A percentile compares a stretch with the other conserved stretches of the same genome.
Evolutionary conservation across 106 monocot genomes (phyloP).

Genomic region (Triglochin maritima): DNA sequence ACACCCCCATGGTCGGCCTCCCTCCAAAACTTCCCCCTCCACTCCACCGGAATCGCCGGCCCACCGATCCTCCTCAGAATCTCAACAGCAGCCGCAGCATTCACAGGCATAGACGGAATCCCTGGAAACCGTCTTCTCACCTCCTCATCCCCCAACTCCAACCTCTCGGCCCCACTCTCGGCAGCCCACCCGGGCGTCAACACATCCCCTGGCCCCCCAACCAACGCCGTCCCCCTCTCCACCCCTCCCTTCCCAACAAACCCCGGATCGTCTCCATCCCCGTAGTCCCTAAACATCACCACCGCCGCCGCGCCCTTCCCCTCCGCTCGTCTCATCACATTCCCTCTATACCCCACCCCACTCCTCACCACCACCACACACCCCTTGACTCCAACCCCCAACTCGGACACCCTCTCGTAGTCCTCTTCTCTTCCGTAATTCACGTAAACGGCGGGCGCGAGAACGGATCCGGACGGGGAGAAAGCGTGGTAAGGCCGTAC

Average conservation of each 20-base stretch:
- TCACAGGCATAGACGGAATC: constrained; percentile 81
- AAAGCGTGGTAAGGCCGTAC: constrained; percentile 69
- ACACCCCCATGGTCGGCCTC: constrained; percentile 19
- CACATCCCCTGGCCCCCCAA: constrained; percentile 53
- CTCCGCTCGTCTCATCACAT: constrained; percentile 45
- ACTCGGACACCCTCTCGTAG: constrained; percentile 22
- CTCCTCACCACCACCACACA: constrained; percentile 32
- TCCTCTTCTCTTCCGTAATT: constrained; percentile 58
- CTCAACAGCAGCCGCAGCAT: constrained; percentile 28
- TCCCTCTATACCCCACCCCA: constrained; percentile 51
- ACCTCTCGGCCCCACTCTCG: constrained; percentile 23
- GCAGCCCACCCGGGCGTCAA: constrained; percentile 80
- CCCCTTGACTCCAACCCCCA: constrained; percentile 42
- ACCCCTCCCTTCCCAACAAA: constrained; percentile 25
- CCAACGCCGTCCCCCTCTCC: constrained; percentile 60
- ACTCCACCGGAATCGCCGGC: constrained; percentile 37
- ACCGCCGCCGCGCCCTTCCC: constrained; percentile 50
- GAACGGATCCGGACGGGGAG: constrained; percentile 51
- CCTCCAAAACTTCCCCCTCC: constrained; percentile 15
- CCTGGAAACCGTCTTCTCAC: constrained; percentile 50
- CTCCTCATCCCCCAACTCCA: constrained; percentile 26
- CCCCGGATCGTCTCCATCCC: constrained; percentile 11
- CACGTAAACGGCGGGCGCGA: constrained; percentile 42
- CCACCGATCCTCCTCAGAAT: constrained; percentile 46
- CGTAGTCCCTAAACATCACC: constrained; percentile 29